Percentiles rank a stretch among this genome's conserved stretches.
Evolutionary conservation across 768 basidiomycete species (phyloP).

Genomic region (Suillus alpinus): DNA sequence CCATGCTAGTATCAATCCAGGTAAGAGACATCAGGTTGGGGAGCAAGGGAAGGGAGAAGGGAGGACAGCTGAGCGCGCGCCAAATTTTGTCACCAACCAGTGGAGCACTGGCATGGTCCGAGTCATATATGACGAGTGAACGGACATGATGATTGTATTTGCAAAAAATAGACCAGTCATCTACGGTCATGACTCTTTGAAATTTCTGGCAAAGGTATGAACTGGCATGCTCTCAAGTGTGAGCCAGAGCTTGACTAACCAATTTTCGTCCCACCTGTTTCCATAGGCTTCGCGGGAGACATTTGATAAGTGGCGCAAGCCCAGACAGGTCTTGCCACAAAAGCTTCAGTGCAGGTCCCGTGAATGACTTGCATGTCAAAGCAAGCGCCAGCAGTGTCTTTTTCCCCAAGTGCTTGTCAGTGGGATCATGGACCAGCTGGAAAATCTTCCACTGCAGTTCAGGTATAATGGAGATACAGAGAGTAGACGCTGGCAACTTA

Average conservation of each 20-base stretch:
- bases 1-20: background rate
- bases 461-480: background rate
- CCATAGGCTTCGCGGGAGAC: slow-evolving; percentile 1
- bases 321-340: slow-evolving; percentile 5
- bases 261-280: background rate
- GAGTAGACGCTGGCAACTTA: background rate
- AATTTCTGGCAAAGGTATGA: background rate
- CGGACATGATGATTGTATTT: slow-evolving; percentile 26
- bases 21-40: background rate
- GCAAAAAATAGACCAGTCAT: slow-evolving; percentile 29
- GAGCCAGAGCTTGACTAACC: background rate
- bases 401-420: background rate
- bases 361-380: slow-evolving; percentile 8
- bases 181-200: background rate
- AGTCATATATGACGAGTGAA: background rate
- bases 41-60: background rate
- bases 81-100: background rate
- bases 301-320: slow-evolving; percentile 4
- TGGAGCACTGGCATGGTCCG: no score
- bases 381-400: slow-evolving; percentile 5
- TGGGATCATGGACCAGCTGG: background rate
- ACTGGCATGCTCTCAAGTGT: background rate
- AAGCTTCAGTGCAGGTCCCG: slow-evolving; percentile 4
- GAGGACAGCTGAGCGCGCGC: background rate
- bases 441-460: background rate